Evolutionary conservation across 148 eudicot genomes (phyloP).

Genomic region (Cornus florida): DNA sequence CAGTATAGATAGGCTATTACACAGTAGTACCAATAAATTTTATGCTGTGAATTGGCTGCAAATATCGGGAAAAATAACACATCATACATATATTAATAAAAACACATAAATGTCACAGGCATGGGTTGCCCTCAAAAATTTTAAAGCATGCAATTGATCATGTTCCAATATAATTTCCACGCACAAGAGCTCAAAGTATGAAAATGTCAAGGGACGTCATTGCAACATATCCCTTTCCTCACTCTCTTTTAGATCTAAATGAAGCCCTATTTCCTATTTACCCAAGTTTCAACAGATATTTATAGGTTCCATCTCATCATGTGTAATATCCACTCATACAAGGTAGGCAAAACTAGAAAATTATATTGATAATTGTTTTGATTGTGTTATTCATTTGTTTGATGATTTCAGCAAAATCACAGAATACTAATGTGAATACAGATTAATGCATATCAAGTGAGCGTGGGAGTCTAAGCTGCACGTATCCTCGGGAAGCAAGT

Average conservation of each 20-base stretch:
- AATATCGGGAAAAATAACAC: not conserved
- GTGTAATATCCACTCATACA: not conserved
- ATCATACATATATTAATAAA: not conserved
- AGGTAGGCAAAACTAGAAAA: not conserved
- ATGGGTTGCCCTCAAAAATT: not conserved
- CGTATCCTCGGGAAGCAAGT: not conserved
- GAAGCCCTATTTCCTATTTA: not conserved
- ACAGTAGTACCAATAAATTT: not conserved
- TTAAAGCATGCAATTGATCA: not conserved
- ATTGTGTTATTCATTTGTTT: not conserved
- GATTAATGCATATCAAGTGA: no score
- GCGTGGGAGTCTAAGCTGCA: not conserved
- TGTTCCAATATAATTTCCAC: not conserved
- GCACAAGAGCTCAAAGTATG: not conserved
- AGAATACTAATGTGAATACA: not conserved
- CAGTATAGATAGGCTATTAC: not conserved
- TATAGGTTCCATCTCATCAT: not conserved
- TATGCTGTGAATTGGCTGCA: slow-evolving; percentile 3
- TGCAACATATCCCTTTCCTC: not conserved
- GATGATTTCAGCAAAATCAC: not conserved
- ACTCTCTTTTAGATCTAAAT: not conserved
- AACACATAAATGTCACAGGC: no score
- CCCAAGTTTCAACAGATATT: not conserved
- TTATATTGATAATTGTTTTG: not conserved
- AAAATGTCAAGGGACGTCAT: not conserved